These are phyloP conservation scores for Neonectria faginata DNA, from an alignment of 2,329 filamentous ascomycete genomes.

Conservation along the genomic window DNA sequence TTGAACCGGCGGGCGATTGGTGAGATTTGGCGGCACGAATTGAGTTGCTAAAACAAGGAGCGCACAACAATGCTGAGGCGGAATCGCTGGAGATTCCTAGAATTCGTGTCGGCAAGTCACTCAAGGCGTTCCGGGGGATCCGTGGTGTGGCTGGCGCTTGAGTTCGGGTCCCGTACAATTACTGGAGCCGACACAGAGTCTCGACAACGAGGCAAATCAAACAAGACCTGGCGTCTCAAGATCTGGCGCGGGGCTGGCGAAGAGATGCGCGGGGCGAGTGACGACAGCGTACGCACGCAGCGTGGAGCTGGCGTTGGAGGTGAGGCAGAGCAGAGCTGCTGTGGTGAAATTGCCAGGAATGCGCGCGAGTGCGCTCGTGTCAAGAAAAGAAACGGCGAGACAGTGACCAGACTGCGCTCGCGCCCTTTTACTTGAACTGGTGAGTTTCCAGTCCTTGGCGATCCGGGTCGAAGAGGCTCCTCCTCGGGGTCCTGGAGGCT, in stretches of 20 bases:
- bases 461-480: conserved; percentile 23
- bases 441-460: conserved; percentile 8
- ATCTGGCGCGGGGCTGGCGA: conserved; percentile 24
- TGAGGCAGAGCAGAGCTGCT: conserved; percentile 1
- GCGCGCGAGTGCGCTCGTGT: conserved; percentile 25
- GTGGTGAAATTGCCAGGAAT: conserved; percentile 25
- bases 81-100: conserved; percentile 5
- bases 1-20: conserved; percentile 20
- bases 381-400: conserved; percentile 31
- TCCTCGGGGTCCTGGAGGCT: conserved; percentile 26
- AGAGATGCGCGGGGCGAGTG: conserved; percentile 21
- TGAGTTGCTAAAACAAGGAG: conserved; percentile 7
- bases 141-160: conserved; percentile 21
- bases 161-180: conserved; percentile 21
- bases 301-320: conserved; percentile 17
- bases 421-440: conserved; percentile 23
- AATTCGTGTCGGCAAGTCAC: background rate
- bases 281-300: conserved; percentile 19
- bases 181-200: conserved; percentile 6
- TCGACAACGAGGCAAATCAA: conserved; percentile 8
- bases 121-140: conserved; percentile 33
- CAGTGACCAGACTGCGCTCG: conserved; percentile 43
- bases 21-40: conserved; percentile 14
- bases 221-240: background rate
- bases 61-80: conserved; percentile 9